A percentile compares a stretch with the other conserved stretches of the same genome.
These are phyloP conservation scores for Globisporangium canariense DNA, from an alignment of 352 stramenopile species.

Conservation along the genomic window DNA sequence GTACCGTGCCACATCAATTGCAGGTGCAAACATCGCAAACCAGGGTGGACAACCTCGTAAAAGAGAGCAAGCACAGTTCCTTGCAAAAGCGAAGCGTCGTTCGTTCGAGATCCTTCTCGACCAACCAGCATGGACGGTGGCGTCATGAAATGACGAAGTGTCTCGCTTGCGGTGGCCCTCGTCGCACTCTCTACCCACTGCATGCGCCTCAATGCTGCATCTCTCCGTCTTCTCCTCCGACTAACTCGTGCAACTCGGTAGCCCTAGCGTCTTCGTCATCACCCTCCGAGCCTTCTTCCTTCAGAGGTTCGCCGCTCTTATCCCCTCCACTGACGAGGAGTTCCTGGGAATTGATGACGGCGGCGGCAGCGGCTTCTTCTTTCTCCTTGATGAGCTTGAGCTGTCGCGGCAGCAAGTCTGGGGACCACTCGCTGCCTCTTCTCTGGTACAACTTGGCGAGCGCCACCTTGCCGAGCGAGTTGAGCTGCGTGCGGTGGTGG, in stretches of 20 bases:
- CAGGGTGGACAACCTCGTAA: neutral
- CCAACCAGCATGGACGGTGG: neutral
- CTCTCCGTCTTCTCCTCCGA: neutral
- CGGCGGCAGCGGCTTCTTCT: neutral
- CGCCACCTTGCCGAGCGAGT: slow-evolving; percentile 53
- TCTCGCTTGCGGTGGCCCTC: no score
- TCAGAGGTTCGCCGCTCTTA: neutral
- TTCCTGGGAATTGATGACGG: neutral
- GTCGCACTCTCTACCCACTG: neutral
- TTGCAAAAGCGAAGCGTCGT: neutral
- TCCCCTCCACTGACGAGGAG: neutral
- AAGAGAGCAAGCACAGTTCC: slow-evolving; percentile 2
- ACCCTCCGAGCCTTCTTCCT: neutral
- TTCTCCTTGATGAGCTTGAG: slow-evolving; percentile 52
- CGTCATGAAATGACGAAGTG: no score
- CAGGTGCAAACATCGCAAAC: neutral
- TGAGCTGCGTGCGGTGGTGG: slow-evolving; percentile 46
- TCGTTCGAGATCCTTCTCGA: slow-evolving; percentile 7
- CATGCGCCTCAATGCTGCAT: neutral
- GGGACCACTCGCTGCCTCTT: slow-evolving; percentile 69
- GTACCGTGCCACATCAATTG: neutral
- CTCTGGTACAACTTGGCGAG: slow-evolving; percentile 63
- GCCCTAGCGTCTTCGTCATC: neutral
- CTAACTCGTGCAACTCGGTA: neutral
- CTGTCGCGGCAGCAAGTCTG: slow-evolving; percentile 59